phyloP scores from a whole-genome alignment of 2,329 filamentous ascomycete species.

The Didymella keratinophila region DNA sequence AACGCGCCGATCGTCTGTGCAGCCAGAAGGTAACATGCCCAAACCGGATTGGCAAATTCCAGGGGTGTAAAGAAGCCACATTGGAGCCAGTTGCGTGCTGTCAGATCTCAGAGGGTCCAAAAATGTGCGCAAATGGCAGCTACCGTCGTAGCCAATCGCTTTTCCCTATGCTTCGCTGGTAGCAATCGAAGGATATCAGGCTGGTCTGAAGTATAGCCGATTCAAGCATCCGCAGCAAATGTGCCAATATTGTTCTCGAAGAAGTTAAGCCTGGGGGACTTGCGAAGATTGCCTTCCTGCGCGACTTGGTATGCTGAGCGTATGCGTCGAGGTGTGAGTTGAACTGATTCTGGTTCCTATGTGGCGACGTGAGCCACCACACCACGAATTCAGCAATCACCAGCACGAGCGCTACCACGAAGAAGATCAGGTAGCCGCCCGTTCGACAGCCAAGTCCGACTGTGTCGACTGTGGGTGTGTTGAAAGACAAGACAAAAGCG shows the following conservation, averaged over 20 bases:
- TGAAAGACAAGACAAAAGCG: conserved; percentile 52
- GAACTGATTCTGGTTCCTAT: conserved; percentile 16
- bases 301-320: conserved; percentile 1
- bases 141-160: conserved; percentile 4
- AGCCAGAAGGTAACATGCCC: conserved; percentile 49
- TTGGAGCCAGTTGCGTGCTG: conserved; percentile 31
- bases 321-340: conserved; percentile 16
- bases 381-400: conserved; percentile 46
- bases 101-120: conserved; percentile 14
- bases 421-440: conserved; percentile 53
- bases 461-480: conserved; percentile 56
- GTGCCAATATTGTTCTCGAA: conserved; percentile 4
- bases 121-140: conserved; percentile 14
- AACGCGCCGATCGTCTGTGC: conserved; percentile 53
- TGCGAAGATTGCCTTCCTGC: neutral
- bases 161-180: conserved; percentile 10
- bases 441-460: conserved; percentile 50
- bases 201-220: neutral
- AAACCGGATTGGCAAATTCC: conserved; percentile 48
- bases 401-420: conserved; percentile 37
- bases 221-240: conserved; percentile 8
- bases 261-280: conserved; percentile 9
- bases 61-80: conserved; percentile 42
- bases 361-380: conserved; percentile 45
- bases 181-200: conserved; percentile 13